Evolutionary conservation across 345 rosid species (phyloP), one percentile per base, ranked within the genome.

Genomic region (Eucalyptus pumila): DNA sequence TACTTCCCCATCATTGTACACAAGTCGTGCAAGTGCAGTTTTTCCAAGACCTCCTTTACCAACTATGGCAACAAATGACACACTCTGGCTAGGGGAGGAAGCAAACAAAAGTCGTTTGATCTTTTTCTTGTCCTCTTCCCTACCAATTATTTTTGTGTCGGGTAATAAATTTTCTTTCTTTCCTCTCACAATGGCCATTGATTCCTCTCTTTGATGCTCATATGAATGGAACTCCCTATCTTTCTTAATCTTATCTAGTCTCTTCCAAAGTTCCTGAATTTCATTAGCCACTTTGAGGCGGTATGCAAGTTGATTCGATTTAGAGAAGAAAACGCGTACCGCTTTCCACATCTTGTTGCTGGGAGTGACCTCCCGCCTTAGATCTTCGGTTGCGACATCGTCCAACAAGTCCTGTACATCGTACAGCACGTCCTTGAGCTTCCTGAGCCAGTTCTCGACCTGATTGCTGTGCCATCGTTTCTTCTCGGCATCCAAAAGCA

Each of bases 401-500:
- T 69, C 80, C 0, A 69, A 23, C 80, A 69, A 32, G 24, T 69
- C 42, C 24, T 69, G 42, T 8, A 2, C 0, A 12, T 69, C 42
- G 13, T 69, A 69, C 6, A 69, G 0, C 80, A 69, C 42, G 1
- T 69, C 7, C 80, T 69, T 69, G 1, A 69, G 80, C 42, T 1
- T 69, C 80, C 0, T 0, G 24, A 69, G 80, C 80, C 80, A 69
- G 5, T 0, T 0, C 42, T 69, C 1, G 80, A 69, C 80, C 80
- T 69, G 42, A 0, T 67, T 2, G 42, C 0, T 17, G 7, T 32
- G 2, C 42, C 80, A 69, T 16, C 9, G 80, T 1, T 69, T 0
- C 80, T 32, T 69, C 42, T 69, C 80, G 0, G 80, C 80, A 69
- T 69, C 80, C 42, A 69, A 69, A 9, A 69, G 80, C 42, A 32